Evolutionary conservation across 2,329 filamentous ascomycete species (phyloP), one percentile per base, ranked within the genome.

Genomic region (Monosporascus sp.): DNA sequence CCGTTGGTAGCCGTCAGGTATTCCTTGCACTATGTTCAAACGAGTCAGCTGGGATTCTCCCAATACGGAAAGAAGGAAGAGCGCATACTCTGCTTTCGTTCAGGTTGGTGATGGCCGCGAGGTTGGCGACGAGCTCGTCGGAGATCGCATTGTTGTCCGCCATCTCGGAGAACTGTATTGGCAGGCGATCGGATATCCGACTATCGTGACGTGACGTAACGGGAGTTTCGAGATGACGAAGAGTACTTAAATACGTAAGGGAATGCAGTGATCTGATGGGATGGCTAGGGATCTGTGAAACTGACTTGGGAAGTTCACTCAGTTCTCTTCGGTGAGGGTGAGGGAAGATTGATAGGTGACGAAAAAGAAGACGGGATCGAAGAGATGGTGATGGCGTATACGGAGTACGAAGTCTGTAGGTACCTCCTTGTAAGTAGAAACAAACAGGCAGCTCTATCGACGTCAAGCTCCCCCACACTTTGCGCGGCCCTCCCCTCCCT

Each of bases 1-100:
- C 88, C 90, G 58, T 79, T 72, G 62, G 80, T 84, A 37, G 79
- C 78, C 22, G 76, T 74, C 7, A 93, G 82, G 60, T 88, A 88
- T 55, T 85, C 77, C 88, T 87, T 91, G 57, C 15, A 17, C 15
- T 2, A 27, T 36, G 31, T 2, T 17, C 20, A 36, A 9, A 14
- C 25, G 47, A 42, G 53, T 60, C 51, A 60, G 54, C 37, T 41
- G 42, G 36, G 14, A 49, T 11, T 47, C 20, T 27, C 11, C 25
- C 8, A 39, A 34, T 38, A 37, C 11, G 36, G 22, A 36, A 51
- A 27, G 54, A 8, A 15, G 41, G 17, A 11, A 46, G 9, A 17
- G 17, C 9, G 25, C 42, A 46, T 46, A 46, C 42, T 27, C 24
- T 14, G 42, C 22, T 27, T n/a, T 46, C 42, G 42, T 27, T 46